These are phyloP conservation scores for Elymus sibiricus DNA, from an alignment of 176 grass and related monocot genomes.

Conservation along the genomic window DNA sequence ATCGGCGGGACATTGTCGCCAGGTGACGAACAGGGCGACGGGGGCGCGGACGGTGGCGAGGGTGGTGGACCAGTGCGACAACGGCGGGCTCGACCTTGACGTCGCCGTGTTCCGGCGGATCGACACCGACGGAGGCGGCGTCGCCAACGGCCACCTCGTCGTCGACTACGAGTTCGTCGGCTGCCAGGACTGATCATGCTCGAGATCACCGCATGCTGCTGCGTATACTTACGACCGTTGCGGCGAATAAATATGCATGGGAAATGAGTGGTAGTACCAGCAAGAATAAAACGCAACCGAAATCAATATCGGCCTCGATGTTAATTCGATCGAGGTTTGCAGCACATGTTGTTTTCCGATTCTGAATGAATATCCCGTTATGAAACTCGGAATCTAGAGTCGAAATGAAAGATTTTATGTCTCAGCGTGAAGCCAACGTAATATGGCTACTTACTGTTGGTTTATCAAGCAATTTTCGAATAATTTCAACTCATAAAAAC, in stretches of 20 bases:
- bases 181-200: conserved; percentile 14
- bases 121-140: conserved; percentile 44
- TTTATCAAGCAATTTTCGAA: no score
- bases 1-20: not conserved
- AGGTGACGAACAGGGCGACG: conserved; percentile 56
- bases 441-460: no score
- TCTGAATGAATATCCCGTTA: not conserved
- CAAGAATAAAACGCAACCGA: not conserved
- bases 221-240: no score
- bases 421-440: no score
- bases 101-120: conserved; percentile 52
- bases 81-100: conserved; percentile 70
- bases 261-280: not conserved
- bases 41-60: conserved; percentile 20
- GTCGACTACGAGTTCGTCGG: conserved; percentile 55
- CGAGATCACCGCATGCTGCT: not conserved
- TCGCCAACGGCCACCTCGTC: conserved; percentile 40
- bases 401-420: not conserved
- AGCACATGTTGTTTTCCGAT: not conserved
- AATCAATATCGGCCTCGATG: no score
- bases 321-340: not conserved
- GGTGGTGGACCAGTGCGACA: conserved; percentile 72
- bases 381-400: not conserved
- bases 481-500: no score
- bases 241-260: not conserved